Conservation (phyloP, 2,329 filamentous ascomycete genomes). For the Claviceps sp. region DNA sequence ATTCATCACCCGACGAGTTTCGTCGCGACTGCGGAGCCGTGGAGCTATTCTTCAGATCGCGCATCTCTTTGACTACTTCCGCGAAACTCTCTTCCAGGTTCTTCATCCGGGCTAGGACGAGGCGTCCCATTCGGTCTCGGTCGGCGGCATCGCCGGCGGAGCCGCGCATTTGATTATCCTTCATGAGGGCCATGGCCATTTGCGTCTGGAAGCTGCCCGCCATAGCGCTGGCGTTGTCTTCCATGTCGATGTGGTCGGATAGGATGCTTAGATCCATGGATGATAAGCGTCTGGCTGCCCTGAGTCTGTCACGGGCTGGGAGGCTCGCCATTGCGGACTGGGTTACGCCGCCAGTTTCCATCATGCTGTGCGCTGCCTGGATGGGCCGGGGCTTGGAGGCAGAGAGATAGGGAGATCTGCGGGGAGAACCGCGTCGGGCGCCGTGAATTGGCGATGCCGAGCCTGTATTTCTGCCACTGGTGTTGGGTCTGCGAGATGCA, state of each 20-base stretch:
- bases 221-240: slow-evolving; percentile 48
- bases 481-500: slow-evolving; percentile 21
- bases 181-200: slow-evolving; percentile 58
- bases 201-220: slow-evolving; percentile 72
- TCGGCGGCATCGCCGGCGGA: slow-evolving; percentile 25
- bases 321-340: slow-evolving; percentile 36
- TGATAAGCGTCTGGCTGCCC: slow-evolving; percentile 32
- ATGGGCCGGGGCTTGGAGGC: slow-evolving; percentile 44
- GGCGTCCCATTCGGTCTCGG: slow-evolving; percentile 59
- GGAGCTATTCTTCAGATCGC: slow-evolving; percentile 40
- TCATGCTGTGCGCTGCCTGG: slow-evolving; percentile 27
- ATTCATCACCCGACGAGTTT: slow-evolving; percentile 36
- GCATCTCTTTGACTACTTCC: slow-evolving; percentile 72
- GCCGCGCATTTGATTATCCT: slow-evolving; percentile 37
- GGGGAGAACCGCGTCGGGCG: slow-evolving; percentile 32
- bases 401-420: slow-evolving; percentile 27
- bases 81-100: slow-evolving; percentile 82
- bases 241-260: slow-evolving; percentile 51
- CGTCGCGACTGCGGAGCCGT: slow-evolving; percentile 34
- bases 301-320: slow-evolving; percentile 29
- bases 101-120: slow-evolving; percentile 84
- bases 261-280: slow-evolving; percentile 62
- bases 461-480: slow-evolving; percentile 19
- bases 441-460: slow-evolving; percentile 19
- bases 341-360: slow-evolving; percentile 22